Conservation (phyloP, 768 basidiomycete genomes). For the Terana coerulea region DNA sequence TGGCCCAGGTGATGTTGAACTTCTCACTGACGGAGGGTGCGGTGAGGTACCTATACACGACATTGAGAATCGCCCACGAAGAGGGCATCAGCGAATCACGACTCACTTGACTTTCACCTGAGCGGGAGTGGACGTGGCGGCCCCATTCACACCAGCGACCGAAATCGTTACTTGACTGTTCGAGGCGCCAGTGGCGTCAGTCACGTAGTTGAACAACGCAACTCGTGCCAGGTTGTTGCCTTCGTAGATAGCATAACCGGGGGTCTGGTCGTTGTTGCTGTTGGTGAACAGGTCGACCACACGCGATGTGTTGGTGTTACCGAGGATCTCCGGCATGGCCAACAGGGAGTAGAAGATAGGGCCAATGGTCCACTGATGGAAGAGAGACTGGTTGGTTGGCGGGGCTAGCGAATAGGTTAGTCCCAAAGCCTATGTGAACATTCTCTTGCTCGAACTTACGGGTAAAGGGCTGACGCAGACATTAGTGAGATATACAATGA, state of each 20-base stretch:
- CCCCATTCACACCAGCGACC: conserved; percentile 40
- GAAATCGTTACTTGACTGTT: conserved; percentile 50
- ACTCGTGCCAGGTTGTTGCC: conserved; percentile 56
- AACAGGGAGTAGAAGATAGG: conserved; percentile 72
- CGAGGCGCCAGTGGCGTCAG: conserved; percentile 53
- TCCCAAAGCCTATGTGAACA: background rate
- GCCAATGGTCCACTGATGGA: conserved; percentile 70
- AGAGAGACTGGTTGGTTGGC: conserved; percentile 50
- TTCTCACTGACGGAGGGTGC: conserved; percentile 57
- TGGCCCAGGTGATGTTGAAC: conserved; percentile 72
- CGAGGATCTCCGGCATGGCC: conserved; percentile 66
- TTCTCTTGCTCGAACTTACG: conserved; percentile 20
- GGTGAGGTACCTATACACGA: conserved; percentile 43
- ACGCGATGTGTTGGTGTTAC: conserved; percentile 58
- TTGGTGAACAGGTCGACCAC: conserved; percentile 64
- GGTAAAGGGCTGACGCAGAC: conserved; percentile 32
- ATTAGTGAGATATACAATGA: conserved; percentile 19
- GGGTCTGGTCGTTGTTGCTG: conserved; percentile 49
- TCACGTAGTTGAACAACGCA: conserved; percentile 70
- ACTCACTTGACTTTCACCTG: conserved; percentile 52
- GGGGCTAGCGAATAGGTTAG: conserved; percentile 38
- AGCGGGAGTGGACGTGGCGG: conserved; percentile 36
- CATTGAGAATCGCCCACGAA: background rate
- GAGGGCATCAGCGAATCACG: conserved; percentile 8
- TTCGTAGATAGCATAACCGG: conserved; percentile 72